A percentile compares a stretch with the other conserved stretches of the same genome.
Conservation (phyloP, 2,329 filamentous ascomycete genomes). For the Aspergillus sp. region DNA sequence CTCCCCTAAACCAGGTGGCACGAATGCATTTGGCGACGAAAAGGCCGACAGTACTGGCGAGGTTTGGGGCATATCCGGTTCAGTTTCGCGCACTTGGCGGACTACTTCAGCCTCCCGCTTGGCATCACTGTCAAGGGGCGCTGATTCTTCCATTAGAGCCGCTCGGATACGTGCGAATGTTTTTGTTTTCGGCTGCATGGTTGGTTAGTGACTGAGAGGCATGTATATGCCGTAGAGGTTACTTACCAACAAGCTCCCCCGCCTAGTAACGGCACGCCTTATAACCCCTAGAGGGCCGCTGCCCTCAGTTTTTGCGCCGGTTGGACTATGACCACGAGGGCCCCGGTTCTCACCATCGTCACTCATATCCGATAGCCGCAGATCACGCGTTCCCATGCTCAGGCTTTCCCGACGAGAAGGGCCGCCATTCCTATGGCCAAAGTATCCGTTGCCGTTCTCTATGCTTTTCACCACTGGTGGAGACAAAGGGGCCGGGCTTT, state of each 20-base stretch:
- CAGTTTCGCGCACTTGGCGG: conserved; percentile 88
- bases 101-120: conserved; percentile 93
- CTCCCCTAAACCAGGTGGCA: conserved; percentile 12
- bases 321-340: conserved; percentile 36
- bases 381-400: conserved; percentile 83
- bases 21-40: conserved; percentile 52
- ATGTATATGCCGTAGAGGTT: not conserved
- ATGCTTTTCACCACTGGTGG: conserved; percentile 65
- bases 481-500: conserved; percentile 70
- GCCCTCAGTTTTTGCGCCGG: conserved; percentile 34
- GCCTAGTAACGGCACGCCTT: conserved; percentile 76
- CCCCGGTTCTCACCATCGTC: conserved; percentile 68
- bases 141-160: conserved; percentile 81
- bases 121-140: conserved; percentile 84
- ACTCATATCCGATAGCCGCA: conserved; percentile 75
- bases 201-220: conserved; percentile 1
- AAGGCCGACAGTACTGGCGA: conserved; percentile 41
- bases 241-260: conserved; percentile 83
- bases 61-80: conserved; percentile 58
- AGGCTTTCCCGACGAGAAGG: conserved; percentile 78
- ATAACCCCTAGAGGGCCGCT: conserved; percentile 73
- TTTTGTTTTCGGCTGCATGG: conserved; percentile 81
- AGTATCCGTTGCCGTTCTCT: conserved; percentile 55
- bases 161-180: conserved; percentile 91
- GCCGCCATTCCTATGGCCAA: conserved; percentile 50